Conservation (phyloP, 2,329 filamentous ascomycete species). For the Penicillium italicum region DNA sequence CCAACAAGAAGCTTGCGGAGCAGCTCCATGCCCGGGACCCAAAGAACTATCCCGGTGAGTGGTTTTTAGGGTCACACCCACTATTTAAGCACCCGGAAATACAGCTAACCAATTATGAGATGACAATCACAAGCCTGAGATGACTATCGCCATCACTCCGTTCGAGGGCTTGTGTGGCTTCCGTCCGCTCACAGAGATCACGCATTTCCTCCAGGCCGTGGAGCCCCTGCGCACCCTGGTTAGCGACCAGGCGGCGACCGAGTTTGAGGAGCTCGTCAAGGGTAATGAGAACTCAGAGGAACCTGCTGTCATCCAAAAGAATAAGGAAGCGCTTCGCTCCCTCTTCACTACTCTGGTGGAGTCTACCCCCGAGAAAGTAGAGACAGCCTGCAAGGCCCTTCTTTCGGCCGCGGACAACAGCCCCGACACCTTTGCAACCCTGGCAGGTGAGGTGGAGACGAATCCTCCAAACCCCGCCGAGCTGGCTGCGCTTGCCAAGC, state of each 20-base stretch:
- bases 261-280: slow-evolving; percentile 55
- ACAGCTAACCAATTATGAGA: slow-evolving; percentile 49
- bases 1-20: slow-evolving; percentile 91
- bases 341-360: slow-evolving; percentile 80
- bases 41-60: slow-evolving; percentile 77
- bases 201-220: slow-evolving; percentile 72
- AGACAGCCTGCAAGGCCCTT: slow-evolving; percentile 63
- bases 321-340: slow-evolving; percentile 73
- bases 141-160: slow-evolving; percentile 95
- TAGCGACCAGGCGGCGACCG: slow-evolving; percentile 50
- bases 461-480: slow-evolving; percentile 49
- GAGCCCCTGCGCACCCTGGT: slow-evolving; percentile 63
- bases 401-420: slow-evolving; percentile 67
- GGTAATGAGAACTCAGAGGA: slow-evolving; percentile 53
- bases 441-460: slow-evolving; percentile 31
- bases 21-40: slow-evolving; percentile 79
- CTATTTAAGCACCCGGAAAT: background rate
- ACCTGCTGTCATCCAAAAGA: slow-evolving; percentile 50
- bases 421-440: slow-evolving; percentile 67
- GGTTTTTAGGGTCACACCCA: too few relatives aligned
- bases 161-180: slow-evolving; percentile 97
- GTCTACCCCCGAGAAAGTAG: slow-evolving; percentile 63
- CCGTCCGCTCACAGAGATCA: slow-evolving; percentile 79
- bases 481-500: slow-evolving; percentile 70
- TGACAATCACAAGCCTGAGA: slow-evolving; percentile 99